Base-by-base conservation (phyloP, 192 early-diverging fungal species). In the Chytriomyces confervae region DNA sequence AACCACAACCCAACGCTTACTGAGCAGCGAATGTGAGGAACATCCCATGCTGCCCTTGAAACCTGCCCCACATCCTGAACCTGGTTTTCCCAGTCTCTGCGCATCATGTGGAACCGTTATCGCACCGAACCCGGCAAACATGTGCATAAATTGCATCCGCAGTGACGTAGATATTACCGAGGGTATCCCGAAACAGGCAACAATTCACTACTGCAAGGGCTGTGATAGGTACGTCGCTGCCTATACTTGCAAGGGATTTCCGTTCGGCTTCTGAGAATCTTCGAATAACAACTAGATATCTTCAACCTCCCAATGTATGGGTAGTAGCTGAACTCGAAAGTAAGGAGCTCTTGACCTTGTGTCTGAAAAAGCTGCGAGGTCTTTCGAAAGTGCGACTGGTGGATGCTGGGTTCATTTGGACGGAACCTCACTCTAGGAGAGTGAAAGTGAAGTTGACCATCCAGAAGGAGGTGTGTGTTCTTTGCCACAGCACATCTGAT, bases 321-420 rank as follows among this genome's bases (percentile, higher is more conserved):
- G 89, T 98, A 50, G 78, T 80, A 11, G 94, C 93, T 47, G 91
- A 93, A 27, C 89, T 98, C 44, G 97, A 99, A 85, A 92, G 90
- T 45, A 86, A 93, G 66, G 96, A 99, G 82, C 86, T 99, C 69
- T 81, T 99, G 53, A 92, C 96, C 3, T 80, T 99, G 62, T 97
- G 96, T 81, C 82, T 99, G 51, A 96, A 97, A 83, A 95, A 94
- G 82, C 89, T 99, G 48, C 92, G 90, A 74, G 95, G 96, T 16
- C 86, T 98, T 68, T 86, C 83, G 68, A 99, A 97, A 82, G 97
- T 98, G 49, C 91, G 96, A 46, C 86, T 99, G 70, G 91, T 99
- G 45, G 97, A 99, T 75, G 97, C 97, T 5, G 95, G 95, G 29
- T 99, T 99, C 77, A 94, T 98, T 72, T 99, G 96, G 96, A 99